Percentiles rank a stretch among this genome's conserved stretches.
These are phyloP conservation scores for Mikania micrantha DNA, from an alignment of 129 eudicot genomes.

Conservation along the genomic window DNA sequence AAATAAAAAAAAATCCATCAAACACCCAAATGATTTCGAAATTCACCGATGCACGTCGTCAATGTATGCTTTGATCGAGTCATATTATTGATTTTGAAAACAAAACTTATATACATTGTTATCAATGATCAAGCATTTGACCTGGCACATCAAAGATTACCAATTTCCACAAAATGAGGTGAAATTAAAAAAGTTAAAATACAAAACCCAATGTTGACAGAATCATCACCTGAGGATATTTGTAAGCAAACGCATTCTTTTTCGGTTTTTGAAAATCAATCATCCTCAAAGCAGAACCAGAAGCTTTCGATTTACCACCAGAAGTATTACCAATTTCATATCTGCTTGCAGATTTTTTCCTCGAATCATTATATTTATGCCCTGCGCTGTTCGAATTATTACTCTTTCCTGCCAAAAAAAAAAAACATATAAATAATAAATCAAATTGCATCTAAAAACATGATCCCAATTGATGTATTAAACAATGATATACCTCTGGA, in stretches of 20 bases:
- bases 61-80: not conserved
- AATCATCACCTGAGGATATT: constrained; percentile 38
- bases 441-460: not conserved
- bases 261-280: constrained; percentile 29
- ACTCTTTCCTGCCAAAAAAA: constrained; percentile 26
- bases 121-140: not conserved
- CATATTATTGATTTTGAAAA: no score
- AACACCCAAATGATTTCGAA: constrained; percentile 10
- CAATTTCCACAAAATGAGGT: not conserved
- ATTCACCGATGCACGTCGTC: not conserved
- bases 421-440: not conserved
- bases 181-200: not conserved
- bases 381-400: constrained; percentile 21
- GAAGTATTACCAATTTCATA: constrained; percentile 25
- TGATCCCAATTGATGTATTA: not conserved
- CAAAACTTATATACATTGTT: no score
- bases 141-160: not conserved
- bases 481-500: constrained; percentile 38
- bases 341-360: constrained; percentile 32
- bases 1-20: not conserved
- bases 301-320: constrained; percentile 22
- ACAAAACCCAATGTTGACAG: not conserved
- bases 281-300: constrained; percentile 5
- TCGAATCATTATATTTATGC: constrained; percentile 18
- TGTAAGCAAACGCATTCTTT: constrained; percentile 39